phyloP scores from a whole-genome alignment of 306 rosid species.

The peach (Prunus persica) region Prunus_persica_NCBIv2 NC_034009.1:29071501-29072000 shows the following conservation, averaged over 20 bases:
- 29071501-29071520: conserved; percentile 22
- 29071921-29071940: conserved; percentile 5
- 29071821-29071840: conserved; percentile 22
- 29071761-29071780: conserved; percentile 23
- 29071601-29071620: neutral
- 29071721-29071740: neutral
- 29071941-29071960: conserved; percentile 30
- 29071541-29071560: conserved; percentile 8
- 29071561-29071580: neutral
- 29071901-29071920: conserved; percentile 19
- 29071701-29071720: neutral
- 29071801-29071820: neutral
- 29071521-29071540: conserved; percentile 27
- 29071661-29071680: neutral
- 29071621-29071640: neutral
- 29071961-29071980: conserved; percentile 26
- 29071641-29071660: neutral
- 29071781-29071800: conserved; percentile 14
- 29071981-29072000: conserved; percentile 24
- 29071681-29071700: too few species aligned
- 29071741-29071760: conserved; percentile 20
- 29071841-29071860: conserved; percentile 2
- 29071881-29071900: conserved; percentile 27
- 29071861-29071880: conserved; percentile 30
- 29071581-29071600: conserved; percentile 14